phyloP scores from a whole-genome alignment of 108 stramenopile genomes.

The Cyclotella baltica region DNA sequence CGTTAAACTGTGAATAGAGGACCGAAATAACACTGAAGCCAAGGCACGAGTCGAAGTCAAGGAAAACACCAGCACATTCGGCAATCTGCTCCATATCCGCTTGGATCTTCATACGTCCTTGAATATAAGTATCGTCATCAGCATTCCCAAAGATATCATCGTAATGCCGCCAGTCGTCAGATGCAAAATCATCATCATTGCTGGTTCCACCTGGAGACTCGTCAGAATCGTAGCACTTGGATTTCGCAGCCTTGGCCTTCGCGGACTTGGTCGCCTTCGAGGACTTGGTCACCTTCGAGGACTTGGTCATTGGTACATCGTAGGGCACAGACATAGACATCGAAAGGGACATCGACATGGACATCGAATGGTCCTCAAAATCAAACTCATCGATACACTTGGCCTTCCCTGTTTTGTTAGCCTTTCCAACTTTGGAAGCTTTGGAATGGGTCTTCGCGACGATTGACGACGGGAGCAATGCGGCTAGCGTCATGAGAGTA shows the following conservation, averaged over 20 bases:
- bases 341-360: background rate
- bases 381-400: background rate
- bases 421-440: background rate
- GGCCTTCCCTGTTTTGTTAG: background rate
- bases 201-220: too few relatives aligned
- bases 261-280: too few relatives aligned
- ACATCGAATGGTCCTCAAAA: background rate
- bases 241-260: background rate
- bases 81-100: background rate
- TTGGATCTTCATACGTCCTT: background rate
- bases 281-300: too few relatives aligned
- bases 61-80: background rate
- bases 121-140: background rate
- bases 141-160: background rate
- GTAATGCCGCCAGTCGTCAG: background rate
- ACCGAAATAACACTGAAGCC: background rate
- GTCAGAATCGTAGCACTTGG: too few relatives aligned
- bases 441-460: background rate
- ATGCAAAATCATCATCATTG: too few relatives aligned
- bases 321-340: background rate
- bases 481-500: background rate
- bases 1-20: background rate
- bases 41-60: conserved; percentile 5
- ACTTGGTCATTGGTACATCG: background rate
- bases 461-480: background rate